Evolutionary conservation across 768 basidiomycete species (phyloP).

Genomic region (Trametes meyenii): DNA sequence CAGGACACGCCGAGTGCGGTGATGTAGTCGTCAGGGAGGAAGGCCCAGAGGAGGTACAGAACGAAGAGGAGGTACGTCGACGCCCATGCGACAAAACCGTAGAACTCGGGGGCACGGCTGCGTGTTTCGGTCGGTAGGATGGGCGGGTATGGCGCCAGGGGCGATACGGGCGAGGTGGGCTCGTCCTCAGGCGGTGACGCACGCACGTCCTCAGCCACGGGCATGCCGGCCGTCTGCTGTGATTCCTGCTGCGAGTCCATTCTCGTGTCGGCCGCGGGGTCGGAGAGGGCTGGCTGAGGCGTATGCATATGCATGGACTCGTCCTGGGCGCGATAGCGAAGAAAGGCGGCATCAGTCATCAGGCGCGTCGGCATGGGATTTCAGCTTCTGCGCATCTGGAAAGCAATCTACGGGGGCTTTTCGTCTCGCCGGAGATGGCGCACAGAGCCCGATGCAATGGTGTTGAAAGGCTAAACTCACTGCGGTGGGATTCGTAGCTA

Average conservation of each 20-base stretch:
- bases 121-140: conserved; percentile 47
- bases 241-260: neutral
- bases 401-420: conserved; percentile 12
- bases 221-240: neutral
- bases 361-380: neutral
- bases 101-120: conserved; percentile 81
- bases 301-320: neutral
- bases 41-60: conserved; percentile 77
- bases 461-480: conserved; percentile 27
- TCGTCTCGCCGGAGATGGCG: conserved; percentile 9
- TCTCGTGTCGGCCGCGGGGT: too few species aligned
- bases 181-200: neutral
- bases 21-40: conserved; percentile 75
- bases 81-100: conserved; percentile 89
- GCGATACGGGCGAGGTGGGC: conserved; percentile 50
- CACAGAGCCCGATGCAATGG: conserved; percentile 19
- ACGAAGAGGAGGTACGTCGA: conserved; percentile 72
- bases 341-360: conserved; percentile 15
- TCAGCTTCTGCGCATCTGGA: conserved; percentile 9
- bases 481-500: conserved; percentile 19
- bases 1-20: conserved; percentile 68
- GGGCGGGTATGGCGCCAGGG: conserved; percentile 46
- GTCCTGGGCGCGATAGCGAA: neutral
- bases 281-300: neutral
- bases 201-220: too few species aligned